phyloP scores from a whole-genome alignment of 768 basidiomycete species.

The Suillus spraguei region DNA sequence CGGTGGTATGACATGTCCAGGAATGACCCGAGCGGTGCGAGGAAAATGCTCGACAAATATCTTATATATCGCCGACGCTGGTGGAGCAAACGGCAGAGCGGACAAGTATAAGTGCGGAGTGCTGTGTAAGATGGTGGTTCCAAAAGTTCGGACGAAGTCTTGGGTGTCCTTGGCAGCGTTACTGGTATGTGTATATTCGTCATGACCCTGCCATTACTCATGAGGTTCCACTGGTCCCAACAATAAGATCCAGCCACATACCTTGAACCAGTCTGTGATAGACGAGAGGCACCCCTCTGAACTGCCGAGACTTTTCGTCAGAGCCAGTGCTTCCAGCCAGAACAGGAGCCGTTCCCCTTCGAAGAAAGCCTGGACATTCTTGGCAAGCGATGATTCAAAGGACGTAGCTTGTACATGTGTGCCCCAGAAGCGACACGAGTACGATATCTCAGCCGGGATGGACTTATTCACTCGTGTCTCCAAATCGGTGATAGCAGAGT shows the following conservation, averaged over 20 bases:
- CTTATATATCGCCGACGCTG: constrained; percentile 18
- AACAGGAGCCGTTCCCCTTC: constrained; percentile 8
- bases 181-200: not conserved
- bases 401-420: constrained; percentile 26
- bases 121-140: constrained; percentile 17
- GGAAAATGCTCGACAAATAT: not conserved
- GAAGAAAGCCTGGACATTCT: constrained; percentile 24
- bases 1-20: not conserved
- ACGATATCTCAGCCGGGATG: constrained; percentile 30
- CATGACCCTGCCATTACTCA: not conserved
- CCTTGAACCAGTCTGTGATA: not conserved
- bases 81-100: constrained; percentile 26
- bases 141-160: constrained; percentile 19
- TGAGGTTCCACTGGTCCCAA: not conserved
- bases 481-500: constrained; percentile 22
- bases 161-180: constrained; percentile 9
- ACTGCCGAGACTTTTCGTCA: constrained; percentile 19
- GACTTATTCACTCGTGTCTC: constrained; percentile 14
- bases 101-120: constrained; percentile 29
- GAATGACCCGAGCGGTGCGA: not conserved
- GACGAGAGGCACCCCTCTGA: not conserved
- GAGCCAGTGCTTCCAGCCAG: not conserved
- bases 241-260: not conserved
- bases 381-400: constrained; percentile 5
- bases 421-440: constrained; percentile 36